These are phyloP conservation scores for Elsinoe perseae DNA, from an alignment of 2,329 filamentous ascomycete species.

Conservation along the genomic window DNA sequence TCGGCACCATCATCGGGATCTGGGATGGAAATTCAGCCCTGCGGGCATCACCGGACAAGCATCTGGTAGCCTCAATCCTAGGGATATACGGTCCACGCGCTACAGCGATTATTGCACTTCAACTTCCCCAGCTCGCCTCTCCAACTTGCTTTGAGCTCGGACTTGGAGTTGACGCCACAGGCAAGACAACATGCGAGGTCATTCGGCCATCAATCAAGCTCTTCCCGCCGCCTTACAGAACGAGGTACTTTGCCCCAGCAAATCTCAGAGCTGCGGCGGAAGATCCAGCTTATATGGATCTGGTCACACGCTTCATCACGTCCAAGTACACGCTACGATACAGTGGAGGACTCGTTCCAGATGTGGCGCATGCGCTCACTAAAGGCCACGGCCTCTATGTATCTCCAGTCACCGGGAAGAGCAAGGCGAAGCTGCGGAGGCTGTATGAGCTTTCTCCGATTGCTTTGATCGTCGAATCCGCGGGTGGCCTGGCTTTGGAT, in stretches of 20 bases:
- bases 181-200: constrained; percentile 30
- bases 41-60: constrained; percentile 22
- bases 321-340: constrained; percentile 54
- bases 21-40: constrained; percentile 36
- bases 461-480: constrained; percentile 54
- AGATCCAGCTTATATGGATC: constrained; percentile 40
- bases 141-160: constrained; percentile 52
- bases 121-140: too few relatives aligned
- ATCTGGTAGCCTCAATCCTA: constrained; percentile 30
- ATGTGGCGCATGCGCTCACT: constrained; percentile 51
- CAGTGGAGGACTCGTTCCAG: constrained; percentile 54
- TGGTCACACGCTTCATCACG: constrained; percentile 46
- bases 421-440: constrained; percentile 50
- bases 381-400: constrained; percentile 57
- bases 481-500: constrained; percentile 50
- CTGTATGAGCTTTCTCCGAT: constrained; percentile 54
- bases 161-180: too few relatives aligned
- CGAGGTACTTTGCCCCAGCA: constrained; percentile 55
- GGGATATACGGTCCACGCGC: constrained; percentile 31
- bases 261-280: constrained; percentile 53
- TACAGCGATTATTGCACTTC: constrained; percentile 47
- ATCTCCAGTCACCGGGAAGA: constrained; percentile 46
- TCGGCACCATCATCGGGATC: constrained; percentile 52
- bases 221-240: constrained; percentile 35
- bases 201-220: constrained; percentile 39